phyloP scores from a whole-genome alignment of 2,329 filamentous ascomycete genomes.

The Penicillium sp. region DNA sequence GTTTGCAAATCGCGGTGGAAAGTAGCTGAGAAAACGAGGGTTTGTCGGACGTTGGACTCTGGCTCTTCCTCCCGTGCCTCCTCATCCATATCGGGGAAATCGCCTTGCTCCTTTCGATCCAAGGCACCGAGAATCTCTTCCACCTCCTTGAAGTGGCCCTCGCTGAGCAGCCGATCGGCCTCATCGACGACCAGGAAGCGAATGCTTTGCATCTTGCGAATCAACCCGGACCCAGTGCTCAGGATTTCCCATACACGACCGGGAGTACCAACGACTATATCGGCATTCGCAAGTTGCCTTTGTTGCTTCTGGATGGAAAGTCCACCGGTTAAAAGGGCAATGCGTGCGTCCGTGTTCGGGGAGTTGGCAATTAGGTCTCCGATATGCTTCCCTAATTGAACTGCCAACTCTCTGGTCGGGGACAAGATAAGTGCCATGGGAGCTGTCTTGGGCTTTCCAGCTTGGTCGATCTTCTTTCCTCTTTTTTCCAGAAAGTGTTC shows the following conservation, averaged over 20 bases:
- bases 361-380: constrained; percentile 64
- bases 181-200: constrained; percentile 88
- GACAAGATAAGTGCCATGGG: constrained; percentile 78
- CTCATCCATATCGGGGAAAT: constrained; percentile 26
- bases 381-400: constrained; percentile 82
- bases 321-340: constrained; percentile 89
- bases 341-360: constrained; percentile 54
- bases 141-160: constrained; percentile 92
- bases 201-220: constrained; percentile 66
- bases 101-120: constrained; percentile 56
- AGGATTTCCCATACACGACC: constrained; percentile 93
- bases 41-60: constrained; percentile 58
- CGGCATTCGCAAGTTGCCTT: constrained; percentile 72
- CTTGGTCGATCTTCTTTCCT: constrained; percentile 32
- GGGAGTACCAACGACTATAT: constrained; percentile 90
- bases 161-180: constrained; percentile 83
- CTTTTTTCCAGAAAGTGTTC: constrained; percentile 66
- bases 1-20: constrained; percentile 89
- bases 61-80: constrained; percentile 41
- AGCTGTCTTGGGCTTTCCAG: constrained; percentile 38
- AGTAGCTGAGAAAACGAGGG: constrained; percentile 92
- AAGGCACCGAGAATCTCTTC: constrained; percentile 79
- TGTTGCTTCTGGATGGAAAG: constrained; percentile 94
- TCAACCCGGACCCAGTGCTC: constrained; percentile 64
- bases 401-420: constrained; percentile 86